These are phyloP conservation scores for Phytophthora multivora DNA, from an alignment of 352 stramenopile species.

Conservation along the genomic window DNA sequence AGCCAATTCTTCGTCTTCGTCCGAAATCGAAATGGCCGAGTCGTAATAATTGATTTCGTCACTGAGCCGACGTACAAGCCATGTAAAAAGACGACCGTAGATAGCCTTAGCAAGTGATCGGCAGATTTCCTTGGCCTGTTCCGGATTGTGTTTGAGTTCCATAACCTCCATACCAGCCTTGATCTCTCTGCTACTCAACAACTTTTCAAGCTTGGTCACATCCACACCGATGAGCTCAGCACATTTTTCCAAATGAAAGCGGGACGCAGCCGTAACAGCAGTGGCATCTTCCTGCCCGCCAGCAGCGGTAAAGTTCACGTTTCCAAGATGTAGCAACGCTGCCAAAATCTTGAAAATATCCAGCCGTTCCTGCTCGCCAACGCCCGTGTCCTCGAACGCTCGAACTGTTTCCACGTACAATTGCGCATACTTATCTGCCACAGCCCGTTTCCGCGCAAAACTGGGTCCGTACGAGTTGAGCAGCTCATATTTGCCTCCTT, in stretches of 20 bases:
- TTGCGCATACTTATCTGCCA: slow-evolving; percentile 58
- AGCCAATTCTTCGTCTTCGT: slow-evolving; percentile 55
- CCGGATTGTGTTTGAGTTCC: slow-evolving; percentile 70
- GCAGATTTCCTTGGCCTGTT: slow-evolving; percentile 88
- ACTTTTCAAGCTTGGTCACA: slow-evolving; percentile 75
- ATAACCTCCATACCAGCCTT: slow-evolving; percentile 92
- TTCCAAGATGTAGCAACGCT: slow-evolving; percentile 96
- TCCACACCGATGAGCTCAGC: slow-evolving; percentile 89
- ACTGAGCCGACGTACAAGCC: slow-evolving; percentile 90
- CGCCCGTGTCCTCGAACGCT: slow-evolving; percentile 80
- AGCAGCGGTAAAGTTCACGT: slow-evolving; percentile 85
- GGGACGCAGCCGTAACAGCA: slow-evolving; percentile 40
- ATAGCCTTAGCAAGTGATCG: slow-evolving; percentile 96
- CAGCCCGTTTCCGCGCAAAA: slow-evolving; percentile 33
- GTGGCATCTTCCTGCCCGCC: slow-evolving; percentile 51
- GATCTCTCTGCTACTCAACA: slow-evolving; percentile 92
- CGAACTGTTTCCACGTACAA: slow-evolving; percentile 70
- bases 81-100: slow-evolving; percentile 96
- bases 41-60: slow-evolving; percentile 83
- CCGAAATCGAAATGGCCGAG: slow-evolving; percentile 41
- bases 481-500: slow-evolving; percentile 83
- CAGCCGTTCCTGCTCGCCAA: slow-evolving; percentile 48
- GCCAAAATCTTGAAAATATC: slow-evolving; percentile 79
- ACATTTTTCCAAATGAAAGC: slow-evolving; percentile 76
- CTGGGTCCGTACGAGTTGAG: slow-evolving; percentile 83